Base-by-base conservation (phyloP, 169 alveolate species). In the Toxoplasma gondii region DNA sequence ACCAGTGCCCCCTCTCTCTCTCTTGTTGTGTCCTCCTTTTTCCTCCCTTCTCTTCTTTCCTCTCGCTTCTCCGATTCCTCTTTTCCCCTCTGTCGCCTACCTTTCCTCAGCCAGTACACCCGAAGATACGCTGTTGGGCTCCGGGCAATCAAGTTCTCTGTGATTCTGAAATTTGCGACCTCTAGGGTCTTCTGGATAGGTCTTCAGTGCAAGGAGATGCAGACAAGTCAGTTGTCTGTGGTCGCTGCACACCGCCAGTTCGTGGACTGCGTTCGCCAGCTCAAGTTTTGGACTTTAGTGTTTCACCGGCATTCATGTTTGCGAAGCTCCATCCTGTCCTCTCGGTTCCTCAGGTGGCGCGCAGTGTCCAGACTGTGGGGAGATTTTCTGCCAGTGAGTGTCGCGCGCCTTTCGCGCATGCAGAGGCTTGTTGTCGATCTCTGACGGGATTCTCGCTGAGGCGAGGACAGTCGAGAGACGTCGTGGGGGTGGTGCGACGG, bases 311-410 rank as follows among this genome's bases (percentile, higher is more conserved):
- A 27, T 19, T 84, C 74, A 24, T 9, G 88, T 74, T 36, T 22
- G 36, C 31, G 43, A 22, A 12, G 22, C 41, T 74, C 39, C 41
- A 12, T 74, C 84, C 19, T 12, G 39, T 31, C 34, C 64, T 39
- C 24, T 36, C 36, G 17, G 12, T 1, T 38, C 12, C 24, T 29
- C 88, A 82, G 88, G 88, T 19, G 88, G 88, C 64, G 1, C 45
- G 39, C 88, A 86, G 74, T 91, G 94, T 82, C 88, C 94, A 9
- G 94, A 91, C n/a, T 91, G 94, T 34, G 41, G 88, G 16, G 74
- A 78, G 58, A 36, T 91, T 22, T 91, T 91, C 81, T 91, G 94
- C 90, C 36, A 34, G 94, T 91, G 49, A 70, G 64, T 2, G 7
- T n/a, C 67, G 39, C 90, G 5, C 9, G 12, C 10, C 36, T 29